These are phyloP conservation scores for Musa beccarii DNA, from an alignment of 176 grass and related monocot genomes.

Conservation along the genomic window DNA sequence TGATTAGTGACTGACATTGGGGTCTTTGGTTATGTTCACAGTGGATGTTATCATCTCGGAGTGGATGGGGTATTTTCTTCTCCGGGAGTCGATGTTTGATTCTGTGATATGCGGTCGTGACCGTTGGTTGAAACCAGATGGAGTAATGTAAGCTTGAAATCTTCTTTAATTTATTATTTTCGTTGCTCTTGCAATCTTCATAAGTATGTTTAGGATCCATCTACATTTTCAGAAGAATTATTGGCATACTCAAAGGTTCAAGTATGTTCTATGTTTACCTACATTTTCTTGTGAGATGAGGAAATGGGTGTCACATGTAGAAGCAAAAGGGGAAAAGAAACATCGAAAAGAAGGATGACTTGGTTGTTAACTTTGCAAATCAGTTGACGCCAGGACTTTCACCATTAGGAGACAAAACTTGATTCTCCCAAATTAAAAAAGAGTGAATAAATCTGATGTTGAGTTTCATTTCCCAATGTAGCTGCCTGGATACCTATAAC, in stretches of 20 bases:
- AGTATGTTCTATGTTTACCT: neutral
- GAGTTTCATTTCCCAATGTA: neutral
- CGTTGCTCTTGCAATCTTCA: neutral
- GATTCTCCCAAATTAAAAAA: neutral
- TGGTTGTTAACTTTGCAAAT: neutral
- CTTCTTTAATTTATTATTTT: neutral
- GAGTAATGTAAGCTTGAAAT: slow-evolving; percentile 60
- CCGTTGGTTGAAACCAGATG: slow-evolving; percentile 84
- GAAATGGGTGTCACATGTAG: neutral
- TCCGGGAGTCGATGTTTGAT: slow-evolving; percentile 97
- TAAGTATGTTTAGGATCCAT: neutral
- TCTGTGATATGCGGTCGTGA: slow-evolving; percentile 91
- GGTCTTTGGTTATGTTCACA: slow-evolving; percentile 18
- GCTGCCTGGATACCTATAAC: neutral
- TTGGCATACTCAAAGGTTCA: neutral
- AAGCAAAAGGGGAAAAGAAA: neutral
- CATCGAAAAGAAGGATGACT: neutral
- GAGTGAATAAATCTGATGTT: neutral
- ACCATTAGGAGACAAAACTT: neutral
- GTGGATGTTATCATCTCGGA: slow-evolving; percentile 98
- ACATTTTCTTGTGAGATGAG: neutral
- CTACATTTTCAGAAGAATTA: neutral
- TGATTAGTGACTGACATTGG: neutral
- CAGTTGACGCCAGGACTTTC: neutral
- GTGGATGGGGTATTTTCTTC: slow-evolving; percentile 99